phyloP scores from a whole-genome alignment of 805 yeast species.

The Clavispora santaluciae region DNA sequence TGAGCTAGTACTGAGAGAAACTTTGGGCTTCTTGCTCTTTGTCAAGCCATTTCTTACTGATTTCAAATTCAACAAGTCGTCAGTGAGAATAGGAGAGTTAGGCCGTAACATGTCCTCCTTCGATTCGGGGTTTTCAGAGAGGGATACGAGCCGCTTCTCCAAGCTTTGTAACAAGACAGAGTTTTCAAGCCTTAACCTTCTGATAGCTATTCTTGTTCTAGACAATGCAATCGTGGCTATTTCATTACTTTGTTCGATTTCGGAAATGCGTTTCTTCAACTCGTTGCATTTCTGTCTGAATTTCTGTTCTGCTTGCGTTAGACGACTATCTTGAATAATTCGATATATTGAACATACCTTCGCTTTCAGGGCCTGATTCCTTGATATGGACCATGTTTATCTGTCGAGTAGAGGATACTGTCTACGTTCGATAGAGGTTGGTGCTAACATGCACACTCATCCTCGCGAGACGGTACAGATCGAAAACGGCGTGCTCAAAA shows the following conservation, averaged over 20 bases:
- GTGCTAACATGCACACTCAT: background rate
- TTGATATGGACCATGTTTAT: conserved; percentile 12
- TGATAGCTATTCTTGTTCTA: conserved; percentile 69
- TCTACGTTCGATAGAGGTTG: background rate
- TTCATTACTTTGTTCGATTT: conserved; percentile 75
- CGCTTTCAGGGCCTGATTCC: conserved; percentile 32
- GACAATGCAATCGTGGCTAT: conserved; percentile 68
- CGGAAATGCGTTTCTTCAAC: conserved; percentile 60
- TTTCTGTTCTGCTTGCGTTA: conserved; percentile 25
- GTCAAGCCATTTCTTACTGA: conserved; percentile 11
- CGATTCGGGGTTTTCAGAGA: conserved; percentile 16
- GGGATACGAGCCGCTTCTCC: conserved; percentile 44
- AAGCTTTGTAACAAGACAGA: conserved; percentile 73
- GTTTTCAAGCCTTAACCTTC: conserved; percentile 78
- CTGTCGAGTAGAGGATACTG: background rate
- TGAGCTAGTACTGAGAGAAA: conserved; percentile 11
- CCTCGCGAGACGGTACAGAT: background rate
- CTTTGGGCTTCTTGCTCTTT: conserved; percentile 13
- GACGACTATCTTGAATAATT: background rate
- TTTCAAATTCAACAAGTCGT: conserved; percentile 23
- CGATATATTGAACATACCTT: conserved; percentile 27
- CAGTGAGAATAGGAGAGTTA: conserved; percentile 33
- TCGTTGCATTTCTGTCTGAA: conserved; percentile 67
- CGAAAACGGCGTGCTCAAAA: background rate
- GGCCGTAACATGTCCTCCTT: conserved; percentile 37